phyloP scores from a whole-genome alignment of 306 rosid species.

The Astragalus glycyphyllos region DNA sequence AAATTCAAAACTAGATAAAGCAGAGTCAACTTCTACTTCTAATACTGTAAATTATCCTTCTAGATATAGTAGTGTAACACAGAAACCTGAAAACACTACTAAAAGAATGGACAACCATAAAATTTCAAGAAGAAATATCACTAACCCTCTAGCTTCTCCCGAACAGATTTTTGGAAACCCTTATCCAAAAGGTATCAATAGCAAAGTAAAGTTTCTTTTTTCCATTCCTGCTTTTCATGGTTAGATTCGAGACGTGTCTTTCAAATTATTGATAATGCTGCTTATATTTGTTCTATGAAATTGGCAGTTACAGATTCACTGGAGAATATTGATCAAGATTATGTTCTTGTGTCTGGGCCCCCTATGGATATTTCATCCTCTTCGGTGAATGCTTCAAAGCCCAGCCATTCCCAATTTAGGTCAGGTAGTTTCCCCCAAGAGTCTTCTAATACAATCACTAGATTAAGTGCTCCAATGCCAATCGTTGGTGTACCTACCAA shows the following conservation, averaged over 20 bases:
- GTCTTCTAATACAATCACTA: slow-evolving; percentile 51
- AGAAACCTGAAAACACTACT: slow-evolving; percentile 56
- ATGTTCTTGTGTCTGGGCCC: slow-evolving; percentile 91
- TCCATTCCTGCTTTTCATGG: slow-evolving; percentile 37
- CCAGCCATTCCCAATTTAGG: slow-evolving; percentile 59
- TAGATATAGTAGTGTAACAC: slow-evolving; percentile 50
- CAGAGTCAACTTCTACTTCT: slow-evolving; percentile 51
- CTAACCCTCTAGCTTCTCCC: slow-evolving; percentile 50
- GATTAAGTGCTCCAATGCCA: slow-evolving; percentile 81
- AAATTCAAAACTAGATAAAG: slow-evolving; percentile 60
- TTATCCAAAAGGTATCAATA: slow-evolving; percentile 63
- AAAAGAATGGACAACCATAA: slow-evolving; percentile 57
- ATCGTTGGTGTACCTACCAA: slow-evolving; percentile 61
- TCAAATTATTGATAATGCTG: slow-evolving; percentile 9
- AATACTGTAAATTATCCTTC: slow-evolving; percentile 52
- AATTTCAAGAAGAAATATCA: slow-evolving; percentile 52
- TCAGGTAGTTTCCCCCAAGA: slow-evolving; percentile 63
- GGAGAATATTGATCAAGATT: slow-evolving; percentile 92
- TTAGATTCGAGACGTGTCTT: slow-evolving; percentile 35
- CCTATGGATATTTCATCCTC: slow-evolving; percentile 74
- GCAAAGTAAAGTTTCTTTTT: slow-evolving; percentile 25
- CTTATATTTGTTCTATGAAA: slow-evolving; percentile 45
- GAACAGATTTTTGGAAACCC: slow-evolving; percentile 53
- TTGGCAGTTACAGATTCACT: slow-evolving; percentile 72
- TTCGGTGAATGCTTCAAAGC: slow-evolving; percentile 67